Evolutionary conservation across 129 eudicot species (phyloP), one percentile per base, ranked within the genome.

Genomic region (Pulicaria dysenterica): DNA sequence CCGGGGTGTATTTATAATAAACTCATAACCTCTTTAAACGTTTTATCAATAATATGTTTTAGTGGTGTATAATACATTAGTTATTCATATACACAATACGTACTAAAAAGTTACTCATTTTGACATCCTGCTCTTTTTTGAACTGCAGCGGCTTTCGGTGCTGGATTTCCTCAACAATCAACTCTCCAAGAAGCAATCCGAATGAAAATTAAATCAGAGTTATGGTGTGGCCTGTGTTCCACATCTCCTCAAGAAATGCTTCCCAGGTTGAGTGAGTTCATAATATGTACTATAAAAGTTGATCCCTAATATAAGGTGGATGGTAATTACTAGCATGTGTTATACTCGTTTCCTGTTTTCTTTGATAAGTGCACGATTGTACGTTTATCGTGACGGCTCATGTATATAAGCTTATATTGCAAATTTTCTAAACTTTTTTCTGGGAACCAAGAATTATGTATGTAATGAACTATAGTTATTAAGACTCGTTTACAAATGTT

Each of bases 141-240:
- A 73, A 49, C 39, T 88, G 84, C 96, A 91, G 99, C 89, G 96
- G 4, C 77, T 78, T 41, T 91, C 97, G 14, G 93, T 95, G 64
- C 91, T 95, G 19, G 97, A 91, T 76, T 95, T 90, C 71, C 85
- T 95, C 56, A 86, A 86, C 49, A 71, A 58, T 67, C 97, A 95
- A 70, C 83, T 88, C 72, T 67, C 80, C 47, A 85, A 81, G 76
- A 75, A 84, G 46, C 72, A 75, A 76, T 46, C 86, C 5, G 77
- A 67, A 58, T 68, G 81, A 81, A 50, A 74, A 44, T 61, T 48
- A 47, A 76, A 17, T 66, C 41, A 15, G 64, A 70, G 41, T 10
- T 37, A 8, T 48, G 74, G 9, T 44, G 43, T 39, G 43, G 13
- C 47, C 10, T 56, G 31, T 24, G 31, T 58, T 50, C 16, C n/a